Base-by-base conservation (phyloP, 768 basidiomycete species). In the Chalciporus chontae region DNA sequence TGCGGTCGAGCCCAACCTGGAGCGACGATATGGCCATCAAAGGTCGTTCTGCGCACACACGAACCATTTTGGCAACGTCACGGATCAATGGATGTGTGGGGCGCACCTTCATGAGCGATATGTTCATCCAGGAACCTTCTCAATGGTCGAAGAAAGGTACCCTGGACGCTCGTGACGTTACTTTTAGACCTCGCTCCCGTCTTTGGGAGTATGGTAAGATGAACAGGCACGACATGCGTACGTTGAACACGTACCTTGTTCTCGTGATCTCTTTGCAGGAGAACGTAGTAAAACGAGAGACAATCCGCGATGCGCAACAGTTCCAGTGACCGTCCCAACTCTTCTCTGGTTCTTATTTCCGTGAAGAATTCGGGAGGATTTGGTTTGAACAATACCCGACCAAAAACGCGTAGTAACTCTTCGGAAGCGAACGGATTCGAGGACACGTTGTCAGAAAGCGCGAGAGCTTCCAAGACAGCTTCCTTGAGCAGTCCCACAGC, bases 401-500 rank as follows among this genome's bases (percentile, higher is more conserved):
- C 86, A 46, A 90, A 79, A 0, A 72, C 70, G 36, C 75, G 74
- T 38, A 89, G 55, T 48, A 90, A 74, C 19, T 73, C 52, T 0
- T 78, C 73, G 2, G 83, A 80, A 0, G 76, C 74, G 48, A 90
- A 85, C 1, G 77, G 54, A 34, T 74, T 76, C 23, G 65, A 57
- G 29, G 50, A 36, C 38, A 53, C 53, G 3, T 36, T 38, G 4
- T 54, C 15, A 6, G 63, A 59, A 10, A 69, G 55, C 8, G 77
- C 53, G 2, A 78, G 64, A 0, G 74, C 78, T 43, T 84, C 77
- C 10, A 90, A 63, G 1, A 83, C 68, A 1, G 80, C 78, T 44
- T 90, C 85, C 61, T 84, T 86, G 1, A 88, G 73, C 2, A 90
- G 70, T 0, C 84, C 83, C 0, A 90, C 73, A 0, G 84, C 78